phyloP scores from a whole-genome alignment of 257 asterid species.

The Capsicum pubescens region DNA sequence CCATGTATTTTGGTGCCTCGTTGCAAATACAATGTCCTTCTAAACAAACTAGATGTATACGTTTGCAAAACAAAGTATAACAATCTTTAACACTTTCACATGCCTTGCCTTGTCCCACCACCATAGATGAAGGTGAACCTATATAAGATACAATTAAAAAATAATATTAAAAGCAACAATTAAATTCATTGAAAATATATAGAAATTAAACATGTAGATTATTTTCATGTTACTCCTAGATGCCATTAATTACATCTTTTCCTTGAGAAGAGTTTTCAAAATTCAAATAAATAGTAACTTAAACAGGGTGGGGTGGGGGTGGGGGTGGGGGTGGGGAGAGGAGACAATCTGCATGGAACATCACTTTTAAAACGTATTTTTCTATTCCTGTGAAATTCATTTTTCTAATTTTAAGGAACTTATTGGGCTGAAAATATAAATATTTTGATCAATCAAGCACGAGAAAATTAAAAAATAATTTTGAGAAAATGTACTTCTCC shows the following conservation, averaged over 20 bases:
- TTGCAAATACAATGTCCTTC: constrained; percentile 14
- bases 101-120: neutral
- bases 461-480: neutral
- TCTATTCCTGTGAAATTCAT: too few species aligned
- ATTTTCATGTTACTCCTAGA: too few species aligned
- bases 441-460: neutral
- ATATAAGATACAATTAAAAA: neutral
- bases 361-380: neutral
- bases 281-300: neutral
- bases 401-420: neutral
- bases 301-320: neutral
- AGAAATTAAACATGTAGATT: neutral
- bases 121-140: constrained; percentile 14
- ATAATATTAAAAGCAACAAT: neutral
- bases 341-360: neutral
- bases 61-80: neutral
- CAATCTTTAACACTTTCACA: constrained; percentile 16
- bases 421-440: neutral
- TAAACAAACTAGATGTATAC: constrained; percentile 4
- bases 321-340: neutral
- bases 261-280: neutral
- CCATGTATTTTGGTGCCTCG: too few species aligned
- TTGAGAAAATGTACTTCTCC: neutral
- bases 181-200: neutral
- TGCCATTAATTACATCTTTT: neutral